phyloP scores from a whole-genome alignment of 2,329 filamentous ascomycete species.

The Coniochaeta sp. region DNA sequence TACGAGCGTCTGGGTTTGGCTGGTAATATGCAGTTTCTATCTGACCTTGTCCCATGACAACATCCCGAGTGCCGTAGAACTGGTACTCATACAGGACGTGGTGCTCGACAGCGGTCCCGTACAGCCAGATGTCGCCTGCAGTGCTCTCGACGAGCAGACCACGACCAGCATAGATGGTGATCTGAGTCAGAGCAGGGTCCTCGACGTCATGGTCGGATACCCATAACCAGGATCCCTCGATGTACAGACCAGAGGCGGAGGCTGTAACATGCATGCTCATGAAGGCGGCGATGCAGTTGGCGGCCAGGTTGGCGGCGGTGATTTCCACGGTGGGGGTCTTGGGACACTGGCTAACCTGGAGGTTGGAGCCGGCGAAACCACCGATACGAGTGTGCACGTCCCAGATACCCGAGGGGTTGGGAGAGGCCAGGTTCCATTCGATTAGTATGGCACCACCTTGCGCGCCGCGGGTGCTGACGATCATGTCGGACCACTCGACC shows the following conservation, averaged over 20 bases:
- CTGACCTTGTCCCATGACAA: constrained; percentile 55
- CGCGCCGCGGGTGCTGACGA: constrained; percentile 58
- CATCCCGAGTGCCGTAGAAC: constrained; percentile 44
- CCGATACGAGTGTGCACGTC: constrained; percentile 69
- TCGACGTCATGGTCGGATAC: constrained; percentile 13
- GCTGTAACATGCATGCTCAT: constrained; percentile 29
- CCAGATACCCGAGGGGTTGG: constrained; percentile 50
- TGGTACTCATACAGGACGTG: constrained; percentile 57
- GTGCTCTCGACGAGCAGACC: constrained; percentile 28
- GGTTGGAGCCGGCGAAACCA: constrained; percentile 59
- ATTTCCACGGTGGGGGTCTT: constrained; percentile 34
- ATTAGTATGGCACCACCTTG: constrained; percentile 60
- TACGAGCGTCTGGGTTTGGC: constrained; percentile 44
- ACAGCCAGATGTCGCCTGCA: constrained; percentile 43
- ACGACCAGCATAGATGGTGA: constrained; percentile 23
- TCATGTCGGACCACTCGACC: constrained; percentile 63
- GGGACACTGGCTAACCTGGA: constrained; percentile 57
- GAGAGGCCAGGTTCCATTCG: constrained; percentile 58
- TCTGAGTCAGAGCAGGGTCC: constrained; percentile 15
- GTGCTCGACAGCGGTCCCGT: constrained; percentile 54
- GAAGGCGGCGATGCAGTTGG: constrained; percentile 27
- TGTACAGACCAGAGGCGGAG: constrained; percentile 23
- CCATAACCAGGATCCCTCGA: constrained; percentile 31
- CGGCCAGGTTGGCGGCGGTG: constrained; percentile 15
- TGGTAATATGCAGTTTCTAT: constrained; percentile 64